Base-by-base conservation (phyloP, 768 basidiomycete species). In the Tremella fuciformis region DNA sequence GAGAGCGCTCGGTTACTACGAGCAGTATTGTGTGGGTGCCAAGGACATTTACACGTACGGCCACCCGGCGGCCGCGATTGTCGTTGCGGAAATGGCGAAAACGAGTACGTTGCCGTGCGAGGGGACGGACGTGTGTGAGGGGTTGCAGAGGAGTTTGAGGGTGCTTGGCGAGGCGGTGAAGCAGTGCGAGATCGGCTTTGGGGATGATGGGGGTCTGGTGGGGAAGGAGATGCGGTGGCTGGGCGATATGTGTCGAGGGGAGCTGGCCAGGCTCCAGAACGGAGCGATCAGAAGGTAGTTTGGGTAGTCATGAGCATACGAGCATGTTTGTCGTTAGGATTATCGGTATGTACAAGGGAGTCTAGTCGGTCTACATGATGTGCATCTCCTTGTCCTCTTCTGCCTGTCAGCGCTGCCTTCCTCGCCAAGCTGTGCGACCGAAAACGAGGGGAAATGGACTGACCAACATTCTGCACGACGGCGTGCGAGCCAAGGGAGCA, bases 71-170 rank as follows among this genome's bases (percentile, higher is more conserved):
- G 82, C 88, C 0, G 89, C 84, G 0, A 78, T 93, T 21, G 84
- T 87, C 3, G 78, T 86, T 8, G 85, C 86, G 2, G 91, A 93
- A 73, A 80, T 89, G 6, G 90, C 88, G 0, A 92, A 91, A 77
- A 78, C 91, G 7, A 80, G 92, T 83, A 53, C 16, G 47, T 42
- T 18, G 42, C 21, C 24, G 49, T 50, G 18, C 13, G 50, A 64
- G 61, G 11, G 39, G 37, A 13, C 48, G 59, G 16, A 55, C 84
- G 21, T 38, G 34, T 1, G 72, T 79, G 19, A 81, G 88, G 19
- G 79, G 80, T 55, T 18, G 39, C 37, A 19, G 34, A 25, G 19
- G 58, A 42, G 11, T 8, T 19, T 83, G 51, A 83, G 86, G 19
- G 85, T 84, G 1, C 80, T 91, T 8, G 64, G 86, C 25, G 79